A percentile compares a stretch with the other conserved stretches of the same genome.
Evolutionary conservation across 768 basidiomycete genomes (phyloP).

Genomic region (Termitomyces sp.): DNA sequence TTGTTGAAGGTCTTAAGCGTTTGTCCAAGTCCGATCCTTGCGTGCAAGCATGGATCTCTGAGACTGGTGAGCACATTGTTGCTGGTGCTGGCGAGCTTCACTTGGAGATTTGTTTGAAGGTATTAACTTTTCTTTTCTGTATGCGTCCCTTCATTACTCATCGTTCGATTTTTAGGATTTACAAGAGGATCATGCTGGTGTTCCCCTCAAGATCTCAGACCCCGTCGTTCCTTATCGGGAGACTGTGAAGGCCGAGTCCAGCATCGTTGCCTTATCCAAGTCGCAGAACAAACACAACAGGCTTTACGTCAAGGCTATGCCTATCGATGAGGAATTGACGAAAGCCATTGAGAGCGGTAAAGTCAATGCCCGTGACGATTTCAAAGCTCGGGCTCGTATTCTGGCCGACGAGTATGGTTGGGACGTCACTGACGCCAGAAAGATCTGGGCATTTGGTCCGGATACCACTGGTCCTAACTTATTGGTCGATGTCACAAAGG

Average conservation of each 20-base stretch:
- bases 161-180: constrained; percentile 59
- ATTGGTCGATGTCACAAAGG: constrained; percentile 97
- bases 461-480: constrained; percentile 97
- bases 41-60: constrained; percentile 90
- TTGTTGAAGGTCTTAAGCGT: constrained; percentile 99
- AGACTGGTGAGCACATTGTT: constrained; percentile 96
- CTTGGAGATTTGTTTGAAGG: constrained; percentile 99
- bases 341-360: constrained; percentile 87
- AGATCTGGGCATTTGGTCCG: constrained; percentile 99
- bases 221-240: constrained; percentile 97
- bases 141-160: background rate
- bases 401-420: constrained; percentile 96
- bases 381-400: constrained; percentile 91
- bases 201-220: constrained; percentile 97
- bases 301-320: constrained; percentile 89
- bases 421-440: constrained; percentile 99
- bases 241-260: constrained; percentile 94
- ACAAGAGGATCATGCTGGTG: constrained; percentile 99
- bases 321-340: constrained; percentile 91
- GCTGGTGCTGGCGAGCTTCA: constrained; percentile 99
- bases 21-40: constrained; percentile 99
- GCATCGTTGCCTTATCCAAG: constrained; percentile 94
- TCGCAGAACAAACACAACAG: constrained; percentile 99
- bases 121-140: constrained; percentile 17
- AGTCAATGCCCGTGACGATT: constrained; percentile 91